Percentiles rank a stretch among this genome's conserved stretches.
These are phyloP conservation scores for Pleurotus platypus DNA, from an alignment of 768 basidiomycete genomes.

Conservation along the genomic window DNA sequence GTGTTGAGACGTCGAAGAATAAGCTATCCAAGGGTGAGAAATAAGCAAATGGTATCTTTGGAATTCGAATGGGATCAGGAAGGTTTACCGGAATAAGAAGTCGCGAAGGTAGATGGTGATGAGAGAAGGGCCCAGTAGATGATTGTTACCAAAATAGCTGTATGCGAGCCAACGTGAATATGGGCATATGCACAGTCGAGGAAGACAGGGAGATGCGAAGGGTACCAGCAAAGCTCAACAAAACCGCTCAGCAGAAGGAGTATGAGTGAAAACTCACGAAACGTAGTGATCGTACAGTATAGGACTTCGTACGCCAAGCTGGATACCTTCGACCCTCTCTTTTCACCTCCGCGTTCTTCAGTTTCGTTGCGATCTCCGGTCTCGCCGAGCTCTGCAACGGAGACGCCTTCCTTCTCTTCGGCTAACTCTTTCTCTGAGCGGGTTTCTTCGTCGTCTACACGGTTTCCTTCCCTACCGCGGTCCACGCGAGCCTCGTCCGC, in stretches of 20 bases:
- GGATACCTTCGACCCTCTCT: conserved; percentile 51
- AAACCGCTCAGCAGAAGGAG: background rate
- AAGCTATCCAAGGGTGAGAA: conserved; percentile 5
- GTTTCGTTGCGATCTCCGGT: no score
- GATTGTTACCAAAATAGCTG: conserved; percentile 62
- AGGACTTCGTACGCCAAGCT: conserved; percentile 58
- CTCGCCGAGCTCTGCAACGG: no score
- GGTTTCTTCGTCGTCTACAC: no score
- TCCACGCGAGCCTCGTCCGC: no score
- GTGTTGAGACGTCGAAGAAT: conserved; percentile 47
- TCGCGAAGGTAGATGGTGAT: conserved; percentile 34
- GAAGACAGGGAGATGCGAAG: background rate
- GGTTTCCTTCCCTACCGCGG: no score
- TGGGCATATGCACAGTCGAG: no score
- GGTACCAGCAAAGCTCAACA: background rate
- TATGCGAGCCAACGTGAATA: background rate
- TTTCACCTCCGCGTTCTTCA: no score
- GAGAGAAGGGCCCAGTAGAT: conserved; percentile 62
- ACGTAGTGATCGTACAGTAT: conserved; percentile 45
- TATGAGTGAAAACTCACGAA: conserved; percentile 41
- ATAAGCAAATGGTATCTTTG: background rate
- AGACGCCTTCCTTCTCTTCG: no score
- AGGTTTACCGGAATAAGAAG: conserved; percentile 33
- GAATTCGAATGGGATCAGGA: background rate
- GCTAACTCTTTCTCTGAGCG: no score